Conservation (phyloP, 2,329 filamentous ascomycete genomes). For the Cladosporium sp. region DNA sequence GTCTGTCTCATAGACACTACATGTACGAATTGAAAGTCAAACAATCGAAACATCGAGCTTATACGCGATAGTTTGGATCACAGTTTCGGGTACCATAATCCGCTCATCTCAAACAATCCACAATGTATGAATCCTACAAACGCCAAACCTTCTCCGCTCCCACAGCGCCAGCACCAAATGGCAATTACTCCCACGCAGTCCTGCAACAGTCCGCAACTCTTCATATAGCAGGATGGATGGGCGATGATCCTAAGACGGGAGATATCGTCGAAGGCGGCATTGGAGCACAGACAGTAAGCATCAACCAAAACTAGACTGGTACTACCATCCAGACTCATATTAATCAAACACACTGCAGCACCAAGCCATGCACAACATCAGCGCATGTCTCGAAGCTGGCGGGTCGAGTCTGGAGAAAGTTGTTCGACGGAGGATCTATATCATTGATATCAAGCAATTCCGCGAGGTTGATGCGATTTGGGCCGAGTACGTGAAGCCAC, state of each 20-base stretch:
- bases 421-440: constrained; percentile 18
- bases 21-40: too few relatives aligned
- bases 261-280: constrained; percentile 20
- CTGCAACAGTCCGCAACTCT: constrained; percentile 11
- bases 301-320: neutral
- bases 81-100: too few relatives aligned
- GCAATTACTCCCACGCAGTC: constrained; percentile 20
- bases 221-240: constrained; percentile 23
- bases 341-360: constrained; percentile 5
- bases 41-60: too few relatives aligned
- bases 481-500: constrained; percentile 13
- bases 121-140: neutral
- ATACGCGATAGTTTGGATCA: too few relatives aligned
- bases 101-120: neutral
- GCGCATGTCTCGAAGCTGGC: constrained; percentile 16
- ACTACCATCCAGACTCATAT: neutral
- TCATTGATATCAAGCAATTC: constrained; percentile 19
- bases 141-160: constrained; percentile 13
- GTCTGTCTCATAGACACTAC: too few relatives aligned
- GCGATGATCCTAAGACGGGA: constrained; percentile 20
- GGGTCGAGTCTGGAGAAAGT: constrained; percentile 16
- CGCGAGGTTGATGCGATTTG: constrained; percentile 16
- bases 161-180: constrained; percentile 18
- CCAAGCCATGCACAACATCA: constrained; percentile 18
- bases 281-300: constrained; percentile 18